phyloP scores from a whole-genome alignment of 352 stramenopile genomes.

The Phytophthora melonis region DNA sequence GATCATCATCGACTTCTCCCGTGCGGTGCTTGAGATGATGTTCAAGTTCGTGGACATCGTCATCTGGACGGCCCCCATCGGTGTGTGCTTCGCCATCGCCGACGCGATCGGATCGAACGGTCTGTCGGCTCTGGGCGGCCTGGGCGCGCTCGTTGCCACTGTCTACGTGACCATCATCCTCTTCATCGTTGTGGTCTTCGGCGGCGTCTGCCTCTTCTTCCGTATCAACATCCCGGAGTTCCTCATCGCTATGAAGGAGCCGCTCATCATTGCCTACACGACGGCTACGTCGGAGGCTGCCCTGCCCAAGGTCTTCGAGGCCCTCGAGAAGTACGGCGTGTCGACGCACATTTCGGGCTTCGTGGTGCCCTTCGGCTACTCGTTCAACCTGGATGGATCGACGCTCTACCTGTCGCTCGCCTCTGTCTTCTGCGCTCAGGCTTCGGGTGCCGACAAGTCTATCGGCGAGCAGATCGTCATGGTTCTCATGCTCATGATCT shows the following conservation, averaged over 20 bases:
- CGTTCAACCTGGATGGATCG: constrained; percentile 59
- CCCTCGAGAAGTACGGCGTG: constrained; percentile 52
- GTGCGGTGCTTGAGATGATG: constrained; percentile 56
- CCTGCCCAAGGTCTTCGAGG: constrained; percentile 55
- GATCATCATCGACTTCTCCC: constrained; percentile 37
- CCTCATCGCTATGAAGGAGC: constrained; percentile 45
- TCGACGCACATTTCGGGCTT: constrained; percentile 48
- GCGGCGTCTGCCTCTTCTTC: constrained; percentile 48
- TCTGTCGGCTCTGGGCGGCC: constrained; percentile 34
- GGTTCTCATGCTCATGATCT: constrained; percentile 56
- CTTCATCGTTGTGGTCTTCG: constrained; percentile 24
- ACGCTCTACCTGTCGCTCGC: constrained; percentile 49
- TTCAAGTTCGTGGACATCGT: constrained; percentile 65
- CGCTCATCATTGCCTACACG: constrained; percentile 54
- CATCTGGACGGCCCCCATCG: constrained; percentile 53
- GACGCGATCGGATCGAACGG: constrained; percentile 51
- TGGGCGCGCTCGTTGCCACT: constrained; percentile 44
- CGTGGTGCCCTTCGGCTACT: constrained; percentile 59
- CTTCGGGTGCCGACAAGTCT: constrained; percentile 23
- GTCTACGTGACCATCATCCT: constrained; percentile 47
- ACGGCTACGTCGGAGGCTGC: constrained; percentile 57
- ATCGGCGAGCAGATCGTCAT: constrained; percentile 57
- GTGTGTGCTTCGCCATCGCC: constrained; percentile 57
- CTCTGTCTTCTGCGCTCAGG: constrained; percentile 54
- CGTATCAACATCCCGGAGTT: constrained; percentile 56